Base-by-base conservation (phyloP, 2,329 filamentous ascomycete genomes). In the Pseudogymnoascus sp. region DNA sequence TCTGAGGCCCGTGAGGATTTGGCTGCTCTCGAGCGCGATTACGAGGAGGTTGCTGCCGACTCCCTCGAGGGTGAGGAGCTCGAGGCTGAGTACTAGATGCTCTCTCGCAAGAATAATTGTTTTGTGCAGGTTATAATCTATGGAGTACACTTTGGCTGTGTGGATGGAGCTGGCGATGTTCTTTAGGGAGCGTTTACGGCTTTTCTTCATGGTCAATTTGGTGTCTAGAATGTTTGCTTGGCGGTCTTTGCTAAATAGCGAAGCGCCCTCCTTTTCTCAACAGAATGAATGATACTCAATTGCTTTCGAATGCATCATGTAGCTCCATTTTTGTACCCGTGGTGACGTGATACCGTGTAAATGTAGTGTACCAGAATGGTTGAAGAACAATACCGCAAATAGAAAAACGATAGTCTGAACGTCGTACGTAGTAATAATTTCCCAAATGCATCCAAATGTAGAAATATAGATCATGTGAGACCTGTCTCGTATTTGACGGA, bases 1-100 rank as follows among this genome's bases (percentile, higher is more conserved):
- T 96, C 91, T 64, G 95, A 99, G 84, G 95, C 95, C 69, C 93
- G 95, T 78, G 95, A 99, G 83, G 95, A 99, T 82, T 83, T 99
- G 78, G 95, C 95, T 77, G 95, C 95, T 72, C 86, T 99, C 68
- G 95, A 99, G 87, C 89, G 93, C 72, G 93, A 99, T 78, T 99
- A 99, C 82, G 93, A 97, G 82, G 95, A 99, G 82, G 95, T 97
- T 75, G 93, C 92, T 69, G 91, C 91, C 74, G 93, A 97, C 80
- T 96, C 92, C 68, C 80, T 96, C 73, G 93, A 93, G 76, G 90
- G 87, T 68, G 93, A 93, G 75, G 88, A 85, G 74, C 81, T 84
- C 71, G 92, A 96, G 80, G 90, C 90, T 70, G 93, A 97, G 86
- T 96, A 97, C 84, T 96, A 96, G 75, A 71, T 38, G 35, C 64